Evolutionary conservation across 257 asterid genomes (phyloP).

Genomic region (Solanum okadae): DNA sequence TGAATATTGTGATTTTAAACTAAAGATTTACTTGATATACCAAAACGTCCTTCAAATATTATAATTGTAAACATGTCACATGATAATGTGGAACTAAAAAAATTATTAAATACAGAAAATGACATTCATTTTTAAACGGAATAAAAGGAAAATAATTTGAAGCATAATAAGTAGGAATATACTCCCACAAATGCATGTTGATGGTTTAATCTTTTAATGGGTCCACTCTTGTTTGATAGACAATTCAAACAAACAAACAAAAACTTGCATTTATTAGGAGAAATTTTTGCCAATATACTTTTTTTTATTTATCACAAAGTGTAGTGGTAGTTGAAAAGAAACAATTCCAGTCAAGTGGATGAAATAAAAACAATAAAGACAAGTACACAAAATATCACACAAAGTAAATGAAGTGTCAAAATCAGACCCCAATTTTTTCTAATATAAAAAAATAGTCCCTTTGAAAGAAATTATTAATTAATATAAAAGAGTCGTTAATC

Average conservation of each 20-base stretch:
- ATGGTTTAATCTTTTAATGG: background rate
- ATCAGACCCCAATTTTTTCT: background rate
- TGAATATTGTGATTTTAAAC: background rate
- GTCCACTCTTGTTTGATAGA: background rate
- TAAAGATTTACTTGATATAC: background rate
- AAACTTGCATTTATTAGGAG: background rate
- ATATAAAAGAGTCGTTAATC: background rate
- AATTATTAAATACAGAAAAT: background rate
- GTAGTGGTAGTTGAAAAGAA: background rate
- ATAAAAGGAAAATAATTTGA: background rate
- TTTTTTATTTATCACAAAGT: background rate
- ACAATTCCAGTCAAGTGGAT: background rate
- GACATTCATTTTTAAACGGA: background rate
- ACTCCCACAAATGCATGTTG: background rate
- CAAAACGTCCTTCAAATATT: background rate
- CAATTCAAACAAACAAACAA: background rate
- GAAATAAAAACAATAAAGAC: background rate
- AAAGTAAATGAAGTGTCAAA: background rate
- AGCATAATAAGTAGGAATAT: background rate
- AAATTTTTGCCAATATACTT: background rate
- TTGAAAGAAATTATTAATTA: background rate
- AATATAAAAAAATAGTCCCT: background rate
- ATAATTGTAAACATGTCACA: background rate
- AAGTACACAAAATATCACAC: background rate
- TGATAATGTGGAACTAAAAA: background rate